These are phyloP conservation scores for Sordariomycetes sp. DNA, from an alignment of 2,329 filamentous ascomycete genomes.

Conservation along the genomic window DNA sequence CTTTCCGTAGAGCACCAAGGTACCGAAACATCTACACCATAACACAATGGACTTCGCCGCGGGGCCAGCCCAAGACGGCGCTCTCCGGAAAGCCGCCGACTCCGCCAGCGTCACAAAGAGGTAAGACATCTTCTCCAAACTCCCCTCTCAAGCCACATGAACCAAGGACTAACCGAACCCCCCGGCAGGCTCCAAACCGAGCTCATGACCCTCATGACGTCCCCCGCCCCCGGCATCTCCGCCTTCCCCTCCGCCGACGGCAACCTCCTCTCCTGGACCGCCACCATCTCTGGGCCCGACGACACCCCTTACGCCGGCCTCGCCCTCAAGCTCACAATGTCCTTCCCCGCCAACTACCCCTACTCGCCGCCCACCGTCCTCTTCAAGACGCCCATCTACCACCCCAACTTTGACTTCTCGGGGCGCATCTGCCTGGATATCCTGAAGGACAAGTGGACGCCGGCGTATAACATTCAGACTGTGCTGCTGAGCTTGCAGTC, in stretches of 20 bases:
- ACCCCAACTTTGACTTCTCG: slow-evolving; percentile 96
- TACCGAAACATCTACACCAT: background rate
- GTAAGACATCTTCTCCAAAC: slow-evolving; percentile 25
- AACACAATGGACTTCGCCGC: slow-evolving; percentile 18
- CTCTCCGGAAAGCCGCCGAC: slow-evolving; percentile 50
- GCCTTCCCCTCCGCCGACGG: slow-evolving; percentile 87
- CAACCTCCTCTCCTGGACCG: slow-evolving; percentile 85
- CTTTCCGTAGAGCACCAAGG: background rate
- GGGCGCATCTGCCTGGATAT: slow-evolving; percentile 96
- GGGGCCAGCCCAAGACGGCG: slow-evolving; percentile 46
- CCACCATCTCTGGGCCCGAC: slow-evolving; percentile 81
- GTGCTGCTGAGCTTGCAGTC: slow-evolving; percentile 90
- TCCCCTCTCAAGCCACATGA: slow-evolving; percentile 3
- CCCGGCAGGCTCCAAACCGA: slow-evolving; percentile 74
- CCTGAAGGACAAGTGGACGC: slow-evolving; percentile 97
- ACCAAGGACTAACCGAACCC: background rate
- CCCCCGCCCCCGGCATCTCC: slow-evolving; percentile 81
- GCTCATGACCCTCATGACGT: slow-evolving; percentile 97
- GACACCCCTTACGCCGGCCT: slow-evolving; percentile 85
- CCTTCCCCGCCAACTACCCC: slow-evolving; percentile 86
- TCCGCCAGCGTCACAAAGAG: slow-evolving; percentile 67
- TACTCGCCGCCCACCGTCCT: slow-evolving; percentile 83
- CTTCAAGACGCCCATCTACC: slow-evolving; percentile 98
- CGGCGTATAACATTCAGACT: slow-evolving; percentile 91
- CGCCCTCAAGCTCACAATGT: slow-evolving; percentile 82